Base-by-base conservation (phyloP, 2,329 filamentous ascomycete genomes). In the Paraconiothyrium brasiliense region DNA sequence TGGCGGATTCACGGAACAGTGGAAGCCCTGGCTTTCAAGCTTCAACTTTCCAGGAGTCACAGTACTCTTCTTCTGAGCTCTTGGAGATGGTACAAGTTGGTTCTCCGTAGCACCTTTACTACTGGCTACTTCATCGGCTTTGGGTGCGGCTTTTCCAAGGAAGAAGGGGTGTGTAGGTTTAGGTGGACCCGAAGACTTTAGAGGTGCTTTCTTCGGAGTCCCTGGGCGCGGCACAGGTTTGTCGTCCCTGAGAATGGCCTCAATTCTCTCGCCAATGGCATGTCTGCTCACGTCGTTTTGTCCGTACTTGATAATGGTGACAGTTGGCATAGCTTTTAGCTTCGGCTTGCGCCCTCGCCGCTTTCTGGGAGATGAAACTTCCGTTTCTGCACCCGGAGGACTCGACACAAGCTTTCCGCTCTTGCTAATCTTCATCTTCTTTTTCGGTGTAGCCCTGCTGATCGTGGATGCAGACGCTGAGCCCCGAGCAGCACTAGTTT, bases 81-180 rank as follows among this genome's bases (percentile, higher is more conserved):
- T 70, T 9, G 72, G 74, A 43, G 71, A 71, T 34, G 74, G 69
- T 20, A 65, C 66, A 4, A 57, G 48, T 14, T 57, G 63, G n/a
- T 59, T 44, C 11, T 71, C 58, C 4, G 50, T 11, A 13, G 57
- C 46, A 1, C 61, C 32, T 37, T 68, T 69, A 10, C 60, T 43
- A 55, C 64, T 50, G 67, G 72, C 30, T 39, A 50, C 49, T 7
- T 69, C 67, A 27, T 71, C 63, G 54, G 69, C 71, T 44, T 67
- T 72, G 24, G 56, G 59, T 3, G 48, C 75, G 7, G 81, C 24
- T 67, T 89, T 91, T 6, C 85, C 86, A 16, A 84, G 72, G 71
- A 93, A 93, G 72, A 93, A 92, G 0, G 91, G 90, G 77, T 93
- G 89, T 0, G 86, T 85, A 1, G 81, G 67, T 68, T 86, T 88